Base-by-base conservation (phyloP, 176 grass and related monocot genomes). In the Triticum urartu region DNA sequence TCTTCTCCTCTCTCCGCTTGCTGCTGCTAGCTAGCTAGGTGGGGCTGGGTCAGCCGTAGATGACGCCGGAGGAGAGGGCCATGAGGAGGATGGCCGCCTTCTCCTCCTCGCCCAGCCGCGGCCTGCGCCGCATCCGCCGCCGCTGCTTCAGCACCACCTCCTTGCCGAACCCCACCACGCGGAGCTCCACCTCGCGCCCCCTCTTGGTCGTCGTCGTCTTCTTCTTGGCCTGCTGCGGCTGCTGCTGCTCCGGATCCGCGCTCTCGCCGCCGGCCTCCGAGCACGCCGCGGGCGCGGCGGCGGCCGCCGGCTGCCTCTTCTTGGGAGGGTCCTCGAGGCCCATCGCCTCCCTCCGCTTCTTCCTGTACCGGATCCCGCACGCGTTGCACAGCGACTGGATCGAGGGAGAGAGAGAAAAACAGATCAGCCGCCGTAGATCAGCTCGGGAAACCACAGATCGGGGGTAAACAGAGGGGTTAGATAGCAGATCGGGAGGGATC, bases 351-450 rank as follows among this genome's bases (percentile, higher is more conserved):
- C 92, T 67, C 30, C 92, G 85, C 84, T 96, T 96, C 92, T 99
- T 99, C 84, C 92, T 64, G 88, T 96, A 99, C 79, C 94, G 92
- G 89, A 99, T 99, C 87, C 97, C 97, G 66, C 97, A 99, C 50
- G 97, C 97, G 86, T 99, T 99, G 85, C 97, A 99, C n/a, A 99
- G 88, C 74, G 97, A 93, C 97, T 99, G 87, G 21, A 39, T 43
- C 47, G 1, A 75, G 22, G 11, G 9, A 28, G 4, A 48, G 9
- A 1, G 11, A 26, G 8, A 68, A 35, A 3, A 39, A 25, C 5
- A 8, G 77, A 85, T 85, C 78, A 91, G 81, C 45, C 22, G 3
- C 15, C n/a, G 9, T 2, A 9, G 21, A 83, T 6, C 17, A 62
- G 12, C 18, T 18, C 0, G 2, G 56, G 6, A 43, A 73, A 3